Conservation (phyloP, 306 rosid species). For the Acacia crassicarpa region DNA sequence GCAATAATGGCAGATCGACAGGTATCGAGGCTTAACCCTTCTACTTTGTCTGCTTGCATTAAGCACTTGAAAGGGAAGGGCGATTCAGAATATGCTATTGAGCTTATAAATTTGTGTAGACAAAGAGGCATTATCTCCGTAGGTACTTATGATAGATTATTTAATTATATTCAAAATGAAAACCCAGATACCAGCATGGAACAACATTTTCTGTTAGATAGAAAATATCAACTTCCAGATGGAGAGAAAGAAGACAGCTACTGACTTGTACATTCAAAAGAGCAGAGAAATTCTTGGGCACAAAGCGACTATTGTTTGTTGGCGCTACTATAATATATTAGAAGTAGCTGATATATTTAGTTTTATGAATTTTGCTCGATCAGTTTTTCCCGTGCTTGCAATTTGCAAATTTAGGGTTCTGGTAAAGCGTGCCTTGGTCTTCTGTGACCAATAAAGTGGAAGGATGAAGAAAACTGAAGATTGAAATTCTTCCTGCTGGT, state of each 20-base stretch:
- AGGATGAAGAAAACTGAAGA: not conserved
- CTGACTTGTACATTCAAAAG: not conserved
- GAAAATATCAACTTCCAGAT: not conserved
- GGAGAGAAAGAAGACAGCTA: conserved; percentile 1
- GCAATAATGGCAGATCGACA: conserved; percentile 35
- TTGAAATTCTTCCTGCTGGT: not conserved
- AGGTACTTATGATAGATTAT: conserved; percentile 18
- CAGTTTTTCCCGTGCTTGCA: not conserved
- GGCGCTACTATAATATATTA: not conserved
- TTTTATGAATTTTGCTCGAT: not conserved
- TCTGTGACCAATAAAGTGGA: not conserved
- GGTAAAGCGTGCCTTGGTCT: not conserved
- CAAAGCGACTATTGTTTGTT: not conserved
- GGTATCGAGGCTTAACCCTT: conserved; percentile 27
- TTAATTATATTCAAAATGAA: conserved; percentile 23
- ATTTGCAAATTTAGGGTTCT: not conserved
- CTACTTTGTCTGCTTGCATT: conserved; percentile 42
- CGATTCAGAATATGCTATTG: conserved; percentile 38
- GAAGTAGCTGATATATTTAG: not conserved
- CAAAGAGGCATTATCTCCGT: conserved; percentile 16
- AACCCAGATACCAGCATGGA: conserved; percentile 11
- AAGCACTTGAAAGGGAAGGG: conserved; percentile 52
- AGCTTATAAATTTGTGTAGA: conserved; percentile 30
- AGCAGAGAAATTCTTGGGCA: not conserved
- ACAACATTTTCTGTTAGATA: not conserved